These are phyloP conservation scores for Sclerotinia nivalis DNA, from an alignment of 2,329 filamentous ascomycete genomes.

Conservation along the genomic window DNA sequence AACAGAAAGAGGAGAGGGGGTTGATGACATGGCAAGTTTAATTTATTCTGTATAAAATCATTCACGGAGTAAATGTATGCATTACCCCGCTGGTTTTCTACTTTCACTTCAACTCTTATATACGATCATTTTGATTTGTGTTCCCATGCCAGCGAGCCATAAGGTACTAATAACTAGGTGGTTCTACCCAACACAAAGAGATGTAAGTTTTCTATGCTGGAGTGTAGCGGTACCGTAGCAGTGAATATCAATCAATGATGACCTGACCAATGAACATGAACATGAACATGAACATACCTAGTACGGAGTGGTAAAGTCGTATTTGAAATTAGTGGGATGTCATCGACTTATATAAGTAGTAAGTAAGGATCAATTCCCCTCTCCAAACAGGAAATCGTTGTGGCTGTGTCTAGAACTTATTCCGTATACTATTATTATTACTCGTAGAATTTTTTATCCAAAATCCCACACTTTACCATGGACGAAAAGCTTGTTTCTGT, in stretches of 20 bases:
- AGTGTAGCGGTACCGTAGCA: background rate
- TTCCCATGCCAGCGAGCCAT: background rate
- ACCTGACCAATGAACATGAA: background rate
- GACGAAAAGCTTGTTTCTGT: background rate
- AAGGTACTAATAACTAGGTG: background rate
- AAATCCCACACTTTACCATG: no score
- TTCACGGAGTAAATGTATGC: no score
- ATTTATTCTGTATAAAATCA: background rate
- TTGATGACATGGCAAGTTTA: background rate
- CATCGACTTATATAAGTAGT: background rate
- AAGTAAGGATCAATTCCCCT: background rate
- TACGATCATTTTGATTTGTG: background rate
- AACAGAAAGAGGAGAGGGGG: background rate
- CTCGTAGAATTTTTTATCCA: background rate
- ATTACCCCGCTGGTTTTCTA: background rate
- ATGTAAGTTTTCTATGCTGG: background rate
- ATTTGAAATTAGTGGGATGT: background rate
- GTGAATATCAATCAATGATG: no score
- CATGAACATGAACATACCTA: no score
- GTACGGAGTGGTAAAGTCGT: background rate
- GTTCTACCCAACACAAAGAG: constrained; percentile 8
- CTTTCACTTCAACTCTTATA: background rate
- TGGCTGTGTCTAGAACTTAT: constrained; percentile 1
- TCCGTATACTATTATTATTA: background rate
- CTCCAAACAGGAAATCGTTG: background rate